Evolutionary conservation across 2,329 filamentous ascomycete genomes (phyloP).

Genomic region (Thielaviopsis punctulata): DNA sequence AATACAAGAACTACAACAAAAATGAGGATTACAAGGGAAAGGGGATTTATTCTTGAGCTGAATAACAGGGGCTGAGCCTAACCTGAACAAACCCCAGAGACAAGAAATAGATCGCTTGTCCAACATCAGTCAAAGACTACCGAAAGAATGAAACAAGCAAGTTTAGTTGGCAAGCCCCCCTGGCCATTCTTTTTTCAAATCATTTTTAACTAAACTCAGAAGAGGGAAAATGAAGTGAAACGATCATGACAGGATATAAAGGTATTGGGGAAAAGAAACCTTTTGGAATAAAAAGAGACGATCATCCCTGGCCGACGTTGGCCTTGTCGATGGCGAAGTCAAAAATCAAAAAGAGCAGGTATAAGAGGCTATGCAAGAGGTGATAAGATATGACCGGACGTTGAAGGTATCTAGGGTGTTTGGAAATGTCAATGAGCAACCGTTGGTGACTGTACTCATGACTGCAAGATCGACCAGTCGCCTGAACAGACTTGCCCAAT

Average conservation of each 20-base stretch:
- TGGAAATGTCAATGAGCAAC: no score
- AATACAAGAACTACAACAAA: neutral
- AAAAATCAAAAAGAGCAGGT: neutral
- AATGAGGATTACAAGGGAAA: neutral
- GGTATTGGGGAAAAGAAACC: no score
- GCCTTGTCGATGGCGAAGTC: no score
- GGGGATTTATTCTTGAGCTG: neutral
- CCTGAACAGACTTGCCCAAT: no score
- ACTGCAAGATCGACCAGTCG: no score
- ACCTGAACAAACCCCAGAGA: neutral
- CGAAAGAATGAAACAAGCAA: neutral
- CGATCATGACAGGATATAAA: no score
- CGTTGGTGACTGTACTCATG: no score
- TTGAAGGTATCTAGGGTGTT: neutral
- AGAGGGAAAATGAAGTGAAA: no score
- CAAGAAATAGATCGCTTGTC: neutral
- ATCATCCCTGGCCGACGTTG: neutral
- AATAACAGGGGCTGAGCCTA: neutral
- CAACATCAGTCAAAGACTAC: neutral
- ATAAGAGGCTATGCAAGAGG: neutral
- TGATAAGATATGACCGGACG: neutral
- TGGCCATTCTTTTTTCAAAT: no score
- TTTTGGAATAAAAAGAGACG: neutral
- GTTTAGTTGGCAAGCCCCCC: no score
- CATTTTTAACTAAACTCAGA: no score